Base-by-base conservation (phyloP, 495 filamentous ascomycete species). In the Hypoxylon lienhwacheense region DNA sequence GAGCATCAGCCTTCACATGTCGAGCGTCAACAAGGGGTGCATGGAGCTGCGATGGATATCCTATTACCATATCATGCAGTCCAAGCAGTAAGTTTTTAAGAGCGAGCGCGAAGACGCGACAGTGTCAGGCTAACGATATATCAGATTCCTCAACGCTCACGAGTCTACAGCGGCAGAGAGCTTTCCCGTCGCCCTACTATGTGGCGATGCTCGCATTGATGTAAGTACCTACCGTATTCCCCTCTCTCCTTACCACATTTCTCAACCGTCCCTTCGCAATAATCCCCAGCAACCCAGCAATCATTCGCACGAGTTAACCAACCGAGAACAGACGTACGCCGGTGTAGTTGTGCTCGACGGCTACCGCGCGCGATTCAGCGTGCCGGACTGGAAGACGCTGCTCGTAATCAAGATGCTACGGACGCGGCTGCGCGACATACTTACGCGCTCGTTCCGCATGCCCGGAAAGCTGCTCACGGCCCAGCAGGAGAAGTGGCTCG, bases 61-160 rank as follows among this genome's bases (percentile, higher is more conserved):
- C 0, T 98, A 92, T 67, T 97, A 98, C 68, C 85, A 92, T 56
- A 95, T 97, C 52, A 95, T 97, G 91, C 90, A 96, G 70, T 85
- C 86, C 17, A 93, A 87, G 59, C 78, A 82, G 75, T 86, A 78
- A 58, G 78, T 68, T 11, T 26, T 21, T 6, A 22, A 25, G 25
- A 10, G 33, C 8, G 11, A 15, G 12, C n/a, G n/a, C n/a, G 11
- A 7, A 7, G 8, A 15, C 1, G 8, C 24, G 20, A 4, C 2
- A 28, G 31, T 26, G 49, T 2, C 24, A 43, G 11, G 21, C 46
- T 64, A 61, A 67, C 14, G 1, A 45, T 7, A 7, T 17, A 4
- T 14, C 35, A 85, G 81, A 47, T 84, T 81, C 69, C 87, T 90
- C 52, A 93, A 95, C 53, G 93, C 92, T 0, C 90, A 96, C 54